These are phyloP conservation scores for Harringtonia aguacate DNA, from an alignment of 2,329 filamentous ascomycete genomes.

Conservation along the genomic window DNA sequence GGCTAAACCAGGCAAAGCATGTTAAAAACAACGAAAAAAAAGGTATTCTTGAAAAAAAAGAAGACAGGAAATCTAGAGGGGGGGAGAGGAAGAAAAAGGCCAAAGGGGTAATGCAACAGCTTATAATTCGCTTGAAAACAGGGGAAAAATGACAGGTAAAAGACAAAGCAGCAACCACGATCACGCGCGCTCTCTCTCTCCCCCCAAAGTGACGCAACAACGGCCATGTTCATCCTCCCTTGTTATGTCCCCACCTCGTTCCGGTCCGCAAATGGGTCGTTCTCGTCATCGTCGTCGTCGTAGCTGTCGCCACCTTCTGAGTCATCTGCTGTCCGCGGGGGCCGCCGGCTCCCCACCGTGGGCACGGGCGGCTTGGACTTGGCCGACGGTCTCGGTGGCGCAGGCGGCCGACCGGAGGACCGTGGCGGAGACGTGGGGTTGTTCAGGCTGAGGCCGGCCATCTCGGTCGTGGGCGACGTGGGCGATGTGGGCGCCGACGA, in stretches of 20 bases:
- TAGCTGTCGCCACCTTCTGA: slow-evolving; percentile 46
- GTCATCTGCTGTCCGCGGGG: slow-evolving; percentile 24
- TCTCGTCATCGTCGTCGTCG: slow-evolving; percentile 65
- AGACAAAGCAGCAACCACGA: no score
- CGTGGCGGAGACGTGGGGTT: slow-evolving; percentile 11
- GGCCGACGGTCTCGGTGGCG: slow-evolving; percentile 36
- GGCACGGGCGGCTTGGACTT: slow-evolving; percentile 39
- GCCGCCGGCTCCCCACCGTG: slow-evolving; percentile 25
- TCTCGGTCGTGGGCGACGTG: slow-evolving; percentile 25
- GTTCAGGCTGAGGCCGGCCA: slow-evolving; percentile 33
- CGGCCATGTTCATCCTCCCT: slow-evolving; percentile 26
- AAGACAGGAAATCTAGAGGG: no score
- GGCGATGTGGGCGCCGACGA: slow-evolving; percentile 35
- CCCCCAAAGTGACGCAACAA: slow-evolving; percentile 13
- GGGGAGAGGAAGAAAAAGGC: no score
- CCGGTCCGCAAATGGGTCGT: slow-evolving; percentile 77
- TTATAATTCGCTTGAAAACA: no score
- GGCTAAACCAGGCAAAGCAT: no score
- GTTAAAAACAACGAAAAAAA: no score
- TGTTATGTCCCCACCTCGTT: slow-evolving; percentile 48
- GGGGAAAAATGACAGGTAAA: no score
- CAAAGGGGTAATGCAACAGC: no score
- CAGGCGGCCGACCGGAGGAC: slow-evolving; percentile 28
- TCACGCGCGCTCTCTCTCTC: no score
- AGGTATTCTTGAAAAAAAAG: no score